Base-by-base conservation (phyloP, 75 land plant genomes). In the Chamaecyparis obtusa region DNA sequence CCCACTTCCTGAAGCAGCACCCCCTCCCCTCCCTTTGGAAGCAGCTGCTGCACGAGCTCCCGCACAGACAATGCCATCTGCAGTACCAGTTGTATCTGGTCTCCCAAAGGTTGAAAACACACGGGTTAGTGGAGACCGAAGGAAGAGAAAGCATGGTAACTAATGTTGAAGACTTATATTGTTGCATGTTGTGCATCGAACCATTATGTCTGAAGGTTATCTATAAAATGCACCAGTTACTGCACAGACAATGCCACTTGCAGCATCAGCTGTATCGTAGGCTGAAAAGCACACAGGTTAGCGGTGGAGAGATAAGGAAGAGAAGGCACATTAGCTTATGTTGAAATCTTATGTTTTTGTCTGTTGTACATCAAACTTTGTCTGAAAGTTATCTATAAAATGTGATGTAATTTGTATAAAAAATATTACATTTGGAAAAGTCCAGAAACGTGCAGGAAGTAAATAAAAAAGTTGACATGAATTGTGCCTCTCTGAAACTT, bases 1-100 rank as follows among this genome's bases (percentile, higher is more conserved):
- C 27, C 94, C 96, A 33, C 92, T 93, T 90, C 98, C 96, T 86
- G 96, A 94, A 79, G 91, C 91, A 79, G 88, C 72, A 80, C 90
- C 94, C 60, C 87, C 90, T 64, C 86, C 92, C 6, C 87, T 92
- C 17, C 91, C 93, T 30, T 30, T 94, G 54, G 89, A 86, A 57
- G 84, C 90, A 64, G 83, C 91, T 86, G 90, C 87, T 36, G 82
- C 89, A 85, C 90, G 91, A 86, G 86, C 88, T 83, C 89, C 91
- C 48, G 82, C 93, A 83, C 89, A 90, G 67, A 87, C 89, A n/a
- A 90, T 87, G 35, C 88, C 93, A 39, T 90, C 94, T 74, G 88
- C 93, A 54, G 48, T 93, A 39, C 48, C 85, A 85, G 15, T 86
- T 76, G 92, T 90, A 48, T 76, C 95, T 64, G 27, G 71, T 44